phyloP scores from a whole-genome alignment of 2,329 filamentous ascomycete genomes.

The Incumbomyces lentus region DNA sequence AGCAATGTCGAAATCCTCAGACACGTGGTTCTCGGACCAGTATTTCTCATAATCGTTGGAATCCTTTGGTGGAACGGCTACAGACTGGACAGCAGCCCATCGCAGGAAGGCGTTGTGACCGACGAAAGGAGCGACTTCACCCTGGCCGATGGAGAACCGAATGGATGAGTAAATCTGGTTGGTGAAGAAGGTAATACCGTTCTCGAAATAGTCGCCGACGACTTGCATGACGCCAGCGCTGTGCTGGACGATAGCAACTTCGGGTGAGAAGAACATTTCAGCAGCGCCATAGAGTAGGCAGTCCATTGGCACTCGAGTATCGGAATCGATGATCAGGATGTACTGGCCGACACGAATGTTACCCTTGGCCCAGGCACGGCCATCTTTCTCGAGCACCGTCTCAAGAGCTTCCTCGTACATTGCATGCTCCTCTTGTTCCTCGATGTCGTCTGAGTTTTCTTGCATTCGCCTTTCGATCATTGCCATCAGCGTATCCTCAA shows the following conservation, averaged over 20 bases:
- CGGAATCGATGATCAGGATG: constrained; percentile 59
- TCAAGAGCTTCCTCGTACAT: constrained; percentile 22
- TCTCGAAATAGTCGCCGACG: constrained; percentile 60
- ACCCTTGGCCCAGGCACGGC: constrained; percentile 57
- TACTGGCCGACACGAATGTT: constrained; percentile 78
- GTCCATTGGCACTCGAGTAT: constrained; percentile 57
- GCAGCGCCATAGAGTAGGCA: constrained; percentile 57
- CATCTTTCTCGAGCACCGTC: constrained; percentile 44
- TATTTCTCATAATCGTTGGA: constrained; percentile 54
- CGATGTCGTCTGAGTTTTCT: constrained; percentile 36
- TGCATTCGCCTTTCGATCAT: not conserved
- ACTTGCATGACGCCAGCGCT: constrained; percentile 67
- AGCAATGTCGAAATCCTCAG: constrained; percentile 67
- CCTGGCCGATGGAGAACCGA: constrained; percentile 56
- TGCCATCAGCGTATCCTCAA: constrained; percentile 47
- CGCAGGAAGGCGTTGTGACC: constrained; percentile 67
- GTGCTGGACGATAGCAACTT: constrained; percentile 62
- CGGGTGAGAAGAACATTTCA: constrained; percentile 59
- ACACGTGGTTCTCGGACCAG: constrained; percentile 66
- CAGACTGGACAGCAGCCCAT: constrained; percentile 55
- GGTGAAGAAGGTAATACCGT: constrained; percentile 67
- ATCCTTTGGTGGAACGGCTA: constrained; percentile 31
- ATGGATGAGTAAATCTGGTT: constrained; percentile 67
- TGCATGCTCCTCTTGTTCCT: constrained; percentile 33
- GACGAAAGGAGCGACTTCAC: constrained; percentile 64